Percentiles rank a stretch among this genome's conserved stretches.
Conservation (phyloP, 2,329 filamentous ascomycete species). For the Hymenoscyphus repandus region DNA sequence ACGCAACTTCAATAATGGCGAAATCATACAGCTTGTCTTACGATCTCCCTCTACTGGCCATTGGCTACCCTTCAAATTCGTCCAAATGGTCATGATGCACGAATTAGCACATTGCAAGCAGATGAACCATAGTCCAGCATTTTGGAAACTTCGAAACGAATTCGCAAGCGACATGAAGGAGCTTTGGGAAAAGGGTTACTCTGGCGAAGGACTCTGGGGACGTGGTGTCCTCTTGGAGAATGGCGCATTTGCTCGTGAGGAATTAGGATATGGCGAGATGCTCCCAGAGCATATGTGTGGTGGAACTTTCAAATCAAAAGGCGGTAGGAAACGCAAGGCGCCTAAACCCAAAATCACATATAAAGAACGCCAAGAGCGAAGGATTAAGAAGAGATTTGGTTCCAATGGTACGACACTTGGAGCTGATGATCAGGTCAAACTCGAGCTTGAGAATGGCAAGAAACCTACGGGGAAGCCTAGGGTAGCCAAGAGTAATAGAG, state of each 20-base stretch:
- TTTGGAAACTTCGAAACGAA: constrained; percentile 73
- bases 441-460: constrained; percentile 41
- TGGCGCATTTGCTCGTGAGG: constrained; percentile 53
- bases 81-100: constrained; percentile 96
- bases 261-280: constrained; percentile 46
- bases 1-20: constrained; percentile 85
- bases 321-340: constrained; percentile 44
- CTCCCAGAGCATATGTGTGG: constrained; percentile 73
- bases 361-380: constrained; percentile 41
- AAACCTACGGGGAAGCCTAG: constrained; percentile 48
- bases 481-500: constrained; percentile 54
- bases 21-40: constrained; percentile 80
- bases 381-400: constrained; percentile 57
- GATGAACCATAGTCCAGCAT: constrained; percentile 79
- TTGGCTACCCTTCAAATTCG: constrained; percentile 78
- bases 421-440: constrained; percentile 53
- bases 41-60: constrained; percentile 56
- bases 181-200: constrained; percentile 67
- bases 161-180: constrained; percentile 67
- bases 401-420: constrained; percentile 31
- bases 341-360: constrained; percentile 37
- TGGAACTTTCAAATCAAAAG: constrained; percentile 64
- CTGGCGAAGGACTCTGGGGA: constrained; percentile 81
- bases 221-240: constrained; percentile 58
- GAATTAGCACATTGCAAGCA: constrained; percentile 78